A percentile compares a stretch with the other conserved stretches of the same genome.
Conservation (phyloP, 1,284 basidiomycete genomes). For the Thecaphora thlaspeos region DNA sequence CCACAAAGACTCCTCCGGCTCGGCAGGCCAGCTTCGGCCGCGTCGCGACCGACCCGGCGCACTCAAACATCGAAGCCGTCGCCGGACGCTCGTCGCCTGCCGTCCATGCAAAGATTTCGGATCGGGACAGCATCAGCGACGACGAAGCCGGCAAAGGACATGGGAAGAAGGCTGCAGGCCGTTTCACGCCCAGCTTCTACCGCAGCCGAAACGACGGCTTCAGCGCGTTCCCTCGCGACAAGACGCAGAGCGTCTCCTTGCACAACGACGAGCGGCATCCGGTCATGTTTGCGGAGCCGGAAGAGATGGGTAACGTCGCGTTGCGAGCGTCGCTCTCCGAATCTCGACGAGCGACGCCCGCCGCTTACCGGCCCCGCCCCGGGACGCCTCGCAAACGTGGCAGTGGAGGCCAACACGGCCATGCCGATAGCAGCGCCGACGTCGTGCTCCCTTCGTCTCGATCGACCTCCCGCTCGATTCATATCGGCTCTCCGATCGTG, state of each 20-base stretch:
- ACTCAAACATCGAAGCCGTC: constrained; percentile 44
- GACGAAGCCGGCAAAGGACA: constrained; percentile 49
- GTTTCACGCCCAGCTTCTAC: constrained; percentile 30
- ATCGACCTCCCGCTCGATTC: constrained; percentile 29
- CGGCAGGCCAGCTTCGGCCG: constrained; percentile 34
- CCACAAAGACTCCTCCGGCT: constrained; percentile 15
- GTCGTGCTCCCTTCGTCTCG: constrained; percentile 13
- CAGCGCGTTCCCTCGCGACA: not conserved
- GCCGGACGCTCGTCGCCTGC: constrained; percentile 37
- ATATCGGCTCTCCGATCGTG: constrained; percentile 43
- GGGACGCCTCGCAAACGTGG: constrained; percentile 17
- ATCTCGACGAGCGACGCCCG: constrained; percentile 30
- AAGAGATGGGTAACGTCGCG: constrained; percentile 8
- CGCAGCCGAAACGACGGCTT: not conserved
- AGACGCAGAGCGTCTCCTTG: not conserved
- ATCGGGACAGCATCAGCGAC: constrained; percentile 27
- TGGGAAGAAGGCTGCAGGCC: constrained; percentile 22
- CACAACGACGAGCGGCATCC: not conserved
- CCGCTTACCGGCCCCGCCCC: constrained; percentile 38
- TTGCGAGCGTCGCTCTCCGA: constrained; percentile 27
- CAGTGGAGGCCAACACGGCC: constrained; percentile 12
- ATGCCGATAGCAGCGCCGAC: constrained; percentile 30
- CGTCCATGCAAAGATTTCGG: not conserved
- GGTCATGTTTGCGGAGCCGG: constrained; percentile 5
- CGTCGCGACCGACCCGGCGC: constrained; percentile 38